Conservation (phyloP, 331 rosid genomes). For the Pyrus hybrid region DNA sequence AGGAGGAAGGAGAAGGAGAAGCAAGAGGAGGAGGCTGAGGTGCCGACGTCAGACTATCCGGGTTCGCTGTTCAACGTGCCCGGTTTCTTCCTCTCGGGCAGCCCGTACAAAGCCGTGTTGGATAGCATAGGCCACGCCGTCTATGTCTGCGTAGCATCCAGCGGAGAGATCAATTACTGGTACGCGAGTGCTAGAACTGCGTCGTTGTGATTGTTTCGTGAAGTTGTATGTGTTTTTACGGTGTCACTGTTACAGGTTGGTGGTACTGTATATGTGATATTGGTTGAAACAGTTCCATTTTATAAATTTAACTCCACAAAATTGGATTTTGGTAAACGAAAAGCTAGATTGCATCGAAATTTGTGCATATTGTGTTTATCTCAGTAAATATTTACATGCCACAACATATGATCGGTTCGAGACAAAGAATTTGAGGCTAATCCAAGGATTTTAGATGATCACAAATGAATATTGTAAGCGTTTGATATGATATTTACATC, state of each 20-base stretch:
- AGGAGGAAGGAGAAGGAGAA: neutral
- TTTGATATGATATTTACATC: neutral
- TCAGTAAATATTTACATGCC: neutral
- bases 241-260: neutral
- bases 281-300: neutral
- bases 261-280: neutral
- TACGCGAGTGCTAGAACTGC: constrained; percentile 4
- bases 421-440: neutral
- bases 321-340: neutral
- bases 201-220: neutral
- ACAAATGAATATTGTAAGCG: neutral
- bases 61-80: neutral
- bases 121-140: constrained; percentile 57
- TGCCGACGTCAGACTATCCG: constrained; percentile 5
- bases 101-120: constrained; percentile 46
- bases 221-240: neutral
- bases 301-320: neutral
- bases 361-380: neutral
- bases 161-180: constrained; percentile 64
- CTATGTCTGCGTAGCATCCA: constrained; percentile 36
- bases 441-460: neutral
- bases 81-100: constrained; percentile 29
- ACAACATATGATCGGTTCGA: neutral
- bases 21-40: neutral
- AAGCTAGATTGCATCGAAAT: neutral